These are phyloP conservation scores for Gossypium aridum DNA, from an alignment of 441 rosid genomes.

Conservation along the genomic window DNA sequence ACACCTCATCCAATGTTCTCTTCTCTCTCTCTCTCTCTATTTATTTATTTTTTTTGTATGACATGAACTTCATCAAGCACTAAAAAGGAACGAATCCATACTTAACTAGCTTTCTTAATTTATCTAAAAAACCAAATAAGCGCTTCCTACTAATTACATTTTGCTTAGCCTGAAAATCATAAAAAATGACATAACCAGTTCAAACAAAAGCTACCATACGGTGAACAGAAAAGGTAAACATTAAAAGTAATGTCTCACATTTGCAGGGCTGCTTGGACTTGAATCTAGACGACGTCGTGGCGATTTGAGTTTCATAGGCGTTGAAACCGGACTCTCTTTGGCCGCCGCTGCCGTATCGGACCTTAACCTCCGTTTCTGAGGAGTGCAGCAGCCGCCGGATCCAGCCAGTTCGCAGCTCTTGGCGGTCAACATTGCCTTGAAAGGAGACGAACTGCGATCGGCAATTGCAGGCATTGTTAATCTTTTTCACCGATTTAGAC, in stretches of 20 bases:
- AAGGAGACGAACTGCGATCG: slow-evolving; percentile 31
- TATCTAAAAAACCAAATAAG: background rate
- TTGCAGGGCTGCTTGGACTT: slow-evolving; percentile 22
- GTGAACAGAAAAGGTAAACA: background rate
- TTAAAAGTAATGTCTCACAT: slow-evolving; percentile 19
- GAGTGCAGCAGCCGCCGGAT: slow-evolving; percentile 35
- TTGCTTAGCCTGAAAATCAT: background rate
- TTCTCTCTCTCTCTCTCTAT: too few species aligned
- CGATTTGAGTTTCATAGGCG: slow-evolving; percentile 46
- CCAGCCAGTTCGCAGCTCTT: slow-evolving; percentile 10
- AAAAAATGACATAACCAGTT: background rate
- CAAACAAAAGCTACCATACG: background rate
- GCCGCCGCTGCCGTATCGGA: slow-evolving; percentile 23
- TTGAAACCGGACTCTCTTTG: slow-evolving; percentile 13
- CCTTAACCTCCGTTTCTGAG: slow-evolving; percentile 54
- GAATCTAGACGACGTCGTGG: slow-evolving; percentile 45
- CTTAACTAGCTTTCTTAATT: background rate
- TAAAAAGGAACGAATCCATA: background rate
- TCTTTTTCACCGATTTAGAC: background rate
- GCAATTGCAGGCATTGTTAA: slow-evolving; percentile 55
- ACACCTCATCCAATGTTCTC: background rate
- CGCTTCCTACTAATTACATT: background rate
- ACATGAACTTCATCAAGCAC: background rate
- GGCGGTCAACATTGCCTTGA: slow-evolving; percentile 23
- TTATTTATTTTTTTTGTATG: too few species aligned